Evolutionary conservation across 805 yeast species (phyloP).

Genomic region (Myxozyma neotropica): DNA sequence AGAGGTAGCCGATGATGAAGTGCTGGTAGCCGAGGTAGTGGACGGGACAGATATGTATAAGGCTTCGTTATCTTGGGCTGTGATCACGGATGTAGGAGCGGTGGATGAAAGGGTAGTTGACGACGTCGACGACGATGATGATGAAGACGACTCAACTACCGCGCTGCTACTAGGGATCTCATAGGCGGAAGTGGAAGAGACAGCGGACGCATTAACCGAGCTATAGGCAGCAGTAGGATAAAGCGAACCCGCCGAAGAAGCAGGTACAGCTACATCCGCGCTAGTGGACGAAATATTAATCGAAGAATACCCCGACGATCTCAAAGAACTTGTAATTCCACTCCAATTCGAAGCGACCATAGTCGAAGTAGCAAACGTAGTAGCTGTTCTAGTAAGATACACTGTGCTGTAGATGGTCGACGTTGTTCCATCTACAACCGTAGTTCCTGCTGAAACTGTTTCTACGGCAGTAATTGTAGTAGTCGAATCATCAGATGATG

Average conservation of each 20-base stretch:
- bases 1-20: no score
- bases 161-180: no score
- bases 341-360: conserved; percentile 2
- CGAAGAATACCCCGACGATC: background rate
- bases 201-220: background rate
- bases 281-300: background rate
- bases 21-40: background rate
- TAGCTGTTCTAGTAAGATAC: conserved; percentile 4
- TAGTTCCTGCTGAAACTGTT: background rate
- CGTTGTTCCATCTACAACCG: conserved; percentile 4
- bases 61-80: background rate
- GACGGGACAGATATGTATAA: background rate
- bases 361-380: background rate
- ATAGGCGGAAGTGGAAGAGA: no score
- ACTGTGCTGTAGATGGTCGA: conserved; percentile 6
- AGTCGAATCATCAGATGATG: background rate
- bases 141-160: background rate
- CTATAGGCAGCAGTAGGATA: background rate
- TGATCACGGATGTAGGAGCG: background rate
- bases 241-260: background rate
- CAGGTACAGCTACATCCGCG: background rate
- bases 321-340: background rate
- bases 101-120: background rate
- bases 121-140: background rate
- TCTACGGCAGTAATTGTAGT: background rate